Evolutionary conservation across 2,329 filamentous ascomycete species (phyloP).

Genomic region (Arachnomyces sp.): DNA sequence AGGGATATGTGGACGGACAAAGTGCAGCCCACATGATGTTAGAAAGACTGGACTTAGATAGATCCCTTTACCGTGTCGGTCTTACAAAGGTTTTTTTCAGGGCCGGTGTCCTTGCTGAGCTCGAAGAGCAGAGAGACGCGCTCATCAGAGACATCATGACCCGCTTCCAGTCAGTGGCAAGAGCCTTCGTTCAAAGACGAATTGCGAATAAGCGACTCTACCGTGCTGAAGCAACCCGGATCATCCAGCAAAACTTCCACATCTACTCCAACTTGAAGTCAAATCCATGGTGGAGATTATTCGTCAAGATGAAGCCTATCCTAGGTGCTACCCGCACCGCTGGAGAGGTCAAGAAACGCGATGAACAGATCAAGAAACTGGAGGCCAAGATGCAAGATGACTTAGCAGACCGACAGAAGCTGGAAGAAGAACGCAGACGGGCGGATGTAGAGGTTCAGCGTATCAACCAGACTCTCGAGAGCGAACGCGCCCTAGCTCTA

Average conservation of each 20-base stretch:
- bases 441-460: slow-evolving; percentile 79
- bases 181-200: slow-evolving; percentile 80
- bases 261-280: slow-evolving; percentile 82
- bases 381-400: slow-evolving; percentile 77
- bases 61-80: slow-evolving; percentile 80
- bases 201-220: slow-evolving; percentile 90
- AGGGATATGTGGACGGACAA: slow-evolving; percentile 85
- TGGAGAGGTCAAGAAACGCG: slow-evolving; percentile 86
- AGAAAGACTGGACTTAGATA: slow-evolving; percentile 78
- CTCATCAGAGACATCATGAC: slow-evolving; percentile 92
- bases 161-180: slow-evolving; percentile 81
- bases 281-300: slow-evolving; percentile 96
- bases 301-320: slow-evolving; percentile 89
- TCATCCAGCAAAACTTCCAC: slow-evolving; percentile 90
- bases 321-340: slow-evolving; percentile 86
- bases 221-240: slow-evolving; percentile 83
- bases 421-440: slow-evolving; percentile 86
- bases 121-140: slow-evolving; percentile 90
- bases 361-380: slow-evolving; percentile 84
- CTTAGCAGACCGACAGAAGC: slow-evolving; percentile 60
- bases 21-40: slow-evolving; percentile 77
- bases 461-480: slow-evolving; percentile 89
- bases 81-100: slow-evolving; percentile 97
- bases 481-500: slow-evolving; percentile 85
- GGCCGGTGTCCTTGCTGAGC: slow-evolving; percentile 85